Base-by-base conservation (phyloP, 2,329 filamentous ascomycete species). In the Colletotrichum gloeosporioides region DNA sequence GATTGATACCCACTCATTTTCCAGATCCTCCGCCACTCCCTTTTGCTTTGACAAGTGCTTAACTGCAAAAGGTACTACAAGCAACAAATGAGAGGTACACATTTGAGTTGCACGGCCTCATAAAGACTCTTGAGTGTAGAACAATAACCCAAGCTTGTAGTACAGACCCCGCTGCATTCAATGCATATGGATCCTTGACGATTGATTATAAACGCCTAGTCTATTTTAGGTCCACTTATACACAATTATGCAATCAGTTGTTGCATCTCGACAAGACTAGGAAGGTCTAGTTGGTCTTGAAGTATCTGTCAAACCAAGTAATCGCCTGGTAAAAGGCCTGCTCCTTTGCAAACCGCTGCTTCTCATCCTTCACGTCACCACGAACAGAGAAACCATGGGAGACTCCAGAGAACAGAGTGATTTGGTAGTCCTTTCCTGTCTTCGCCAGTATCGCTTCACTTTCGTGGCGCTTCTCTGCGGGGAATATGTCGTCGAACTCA, bases 331-430 rank as follows among this genome's bases (percentile, higher is more conserved):
- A 18, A 32, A 76, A 10, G 55, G 74, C 15, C 80, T 85, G 8
- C 36, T 13, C 9, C 77, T 81, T 3, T 79, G 86, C 66, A 27
- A 65, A 65, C 6, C 34, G 31, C n/a, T 39, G 31, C 31, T 22
- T 65, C 29, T 39, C 34, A 65, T 65, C 34, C 31, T 34, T 65
- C 5, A 65, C 15, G 16, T 65, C 62, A 22, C 7, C 31, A 31
- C 62, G 62, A 39, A 65, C 34, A 39, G 62, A 25, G 29, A 65
- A 65, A 4, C 62, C 62, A 34, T 65, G 62, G 4, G n/a, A 25
- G 18, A 65, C 62, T n/a, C 62, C 62, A 65, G 31, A 34, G 8
- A 34, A 65, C 10, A 65, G 2, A 18, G 36, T 36, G 4, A 65
- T 65, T 12, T 65, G 62, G 10, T 65, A 65, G 31, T 34, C n/a